Base-by-base conservation (phyloP, 805 yeast species). In the Barnettozyma californica region DNA sequence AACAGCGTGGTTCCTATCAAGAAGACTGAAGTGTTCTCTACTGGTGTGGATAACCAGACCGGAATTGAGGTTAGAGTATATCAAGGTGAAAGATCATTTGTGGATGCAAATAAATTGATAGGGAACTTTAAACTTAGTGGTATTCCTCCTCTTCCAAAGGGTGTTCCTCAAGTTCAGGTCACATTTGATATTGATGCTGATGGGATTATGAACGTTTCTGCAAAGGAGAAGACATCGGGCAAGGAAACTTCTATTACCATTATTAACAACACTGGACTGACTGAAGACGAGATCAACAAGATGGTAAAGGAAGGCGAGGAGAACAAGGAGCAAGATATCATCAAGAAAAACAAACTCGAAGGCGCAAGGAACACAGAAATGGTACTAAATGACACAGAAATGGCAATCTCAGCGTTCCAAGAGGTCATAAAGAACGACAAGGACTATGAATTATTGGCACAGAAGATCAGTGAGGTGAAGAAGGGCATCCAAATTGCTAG, bases 21-120 rank as follows among this genome's bases (percentile, higher is more conserved):
- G 62, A 83, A 79, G 60, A 83, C 87, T 20, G 90, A 83, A 62
- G 69, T 79, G 6, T 86, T 83, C 65, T 83, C 90, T 14, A 86
- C 95, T 3, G 91, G 89, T 41, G 89, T 87, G 19, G 94, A 86
- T 68, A 85, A 86, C 47, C 95, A 86, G 64, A 87, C 90, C 2
- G 90, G 90, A 33, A 94, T 86, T 31, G 87, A 84, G 53, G 80
- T 86, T 47, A 80, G 84, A 62, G 88, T 85, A 1, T 86, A 70
- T 60, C 94, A 87, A 69, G 95, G 95, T 56, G 95, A 87, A 66
- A 73, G 94, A 63, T 78, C 88, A 0, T 70, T 86, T 52, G 91
- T 87, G 9, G 79, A 80, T 64, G 90, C 85, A 61, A 87, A 87
- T 69, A 85, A 83, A 63, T 58, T 83, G 59, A 83, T 87, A 57